Evolutionary conservation across 768 basidiomycete species (phyloP).

Genomic region (Tephrocybe sp.): DNA sequence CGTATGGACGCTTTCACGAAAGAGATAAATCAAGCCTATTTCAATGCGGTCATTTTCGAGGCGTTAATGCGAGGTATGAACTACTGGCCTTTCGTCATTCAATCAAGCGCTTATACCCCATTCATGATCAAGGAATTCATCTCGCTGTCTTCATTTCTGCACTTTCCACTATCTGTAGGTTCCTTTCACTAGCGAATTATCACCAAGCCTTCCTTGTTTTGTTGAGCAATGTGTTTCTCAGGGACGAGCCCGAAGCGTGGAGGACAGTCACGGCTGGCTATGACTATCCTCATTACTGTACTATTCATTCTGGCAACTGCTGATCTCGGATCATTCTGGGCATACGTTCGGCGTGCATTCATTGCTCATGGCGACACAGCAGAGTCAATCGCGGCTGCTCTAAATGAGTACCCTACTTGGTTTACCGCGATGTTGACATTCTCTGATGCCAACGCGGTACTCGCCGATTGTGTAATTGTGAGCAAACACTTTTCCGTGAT

Average conservation of each 20-base stretch:
- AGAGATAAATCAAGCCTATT: conserved; percentile 12
- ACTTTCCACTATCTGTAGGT: conserved; percentile 10
- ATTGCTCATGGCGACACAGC: conserved; percentile 11
- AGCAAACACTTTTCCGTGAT: background rate
- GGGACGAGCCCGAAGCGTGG: conserved; percentile 5
- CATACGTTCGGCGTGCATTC: conserved; percentile 13
- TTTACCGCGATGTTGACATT: conserved; percentile 7
- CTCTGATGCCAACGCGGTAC: conserved; percentile 11
- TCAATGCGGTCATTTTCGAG: conserved; percentile 13
- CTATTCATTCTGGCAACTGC: conserved; percentile 12
- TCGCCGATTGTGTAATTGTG: conserved; percentile 14
- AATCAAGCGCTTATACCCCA: background rate
- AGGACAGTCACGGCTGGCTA: background rate
- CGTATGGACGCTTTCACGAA: conserved; percentile 4
- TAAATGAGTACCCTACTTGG: conserved; percentile 13
- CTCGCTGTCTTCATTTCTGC: conserved; percentile 9
- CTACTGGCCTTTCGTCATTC: background rate
- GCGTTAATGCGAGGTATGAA: conserved; percentile 13
- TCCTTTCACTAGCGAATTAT: background rate
- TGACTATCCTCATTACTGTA: conserved; percentile 8
- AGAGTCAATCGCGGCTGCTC: conserved; percentile 3
- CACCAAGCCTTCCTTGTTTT: background rate
- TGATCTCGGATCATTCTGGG: conserved; percentile 14
- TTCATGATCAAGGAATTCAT: conserved; percentile 9
- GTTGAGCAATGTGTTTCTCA: background rate